Percentiles rank a stretch among this genome's conserved stretches.
Conservation (phyloP, 176 grass and related monocot genomes). For the Triticum urartu region DNA sequence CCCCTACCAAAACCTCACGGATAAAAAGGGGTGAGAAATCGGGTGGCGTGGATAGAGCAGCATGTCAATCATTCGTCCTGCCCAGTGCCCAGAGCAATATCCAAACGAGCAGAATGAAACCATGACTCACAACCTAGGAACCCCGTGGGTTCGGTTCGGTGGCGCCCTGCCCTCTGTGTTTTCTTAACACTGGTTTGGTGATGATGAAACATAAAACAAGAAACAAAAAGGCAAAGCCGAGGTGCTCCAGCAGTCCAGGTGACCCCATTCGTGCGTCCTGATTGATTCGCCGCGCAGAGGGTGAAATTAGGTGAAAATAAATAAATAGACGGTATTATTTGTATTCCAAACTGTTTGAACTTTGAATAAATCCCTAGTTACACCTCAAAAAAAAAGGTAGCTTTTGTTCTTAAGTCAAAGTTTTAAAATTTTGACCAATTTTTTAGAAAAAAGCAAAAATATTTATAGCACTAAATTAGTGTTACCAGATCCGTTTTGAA, state of each 20-base stretch:
- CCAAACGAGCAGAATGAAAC: neutral
- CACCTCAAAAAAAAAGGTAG: too few species aligned
- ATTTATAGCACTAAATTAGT: too few species aligned
- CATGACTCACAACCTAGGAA: neutral
- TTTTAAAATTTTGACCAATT: too few species aligned
- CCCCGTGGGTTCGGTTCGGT: neutral
- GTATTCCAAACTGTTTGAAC: too few species aligned
- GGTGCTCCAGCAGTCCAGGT: conserved; percentile 14
- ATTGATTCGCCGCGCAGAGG: neutral
- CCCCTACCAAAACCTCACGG: conserved; percentile 1
- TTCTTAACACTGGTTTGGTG: neutral
- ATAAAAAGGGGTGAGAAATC: neutral
- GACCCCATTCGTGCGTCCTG: conserved; percentile 1
- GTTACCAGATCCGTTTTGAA: too few species aligned
- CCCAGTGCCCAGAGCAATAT: neutral
- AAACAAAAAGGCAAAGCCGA: neutral
- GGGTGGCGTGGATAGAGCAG: neutral
- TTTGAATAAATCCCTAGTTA: too few species aligned
- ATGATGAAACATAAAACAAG: neutral
- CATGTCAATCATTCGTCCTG: neutral
- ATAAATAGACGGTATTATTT: neutral
- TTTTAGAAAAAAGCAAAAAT: too few species aligned
- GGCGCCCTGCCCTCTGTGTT: neutral
- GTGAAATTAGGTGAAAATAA: neutral
- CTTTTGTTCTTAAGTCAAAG: too few species aligned